Conservation (phyloP, 352 stramenopile species). For the Globisporangium abappressorium region DNA sequence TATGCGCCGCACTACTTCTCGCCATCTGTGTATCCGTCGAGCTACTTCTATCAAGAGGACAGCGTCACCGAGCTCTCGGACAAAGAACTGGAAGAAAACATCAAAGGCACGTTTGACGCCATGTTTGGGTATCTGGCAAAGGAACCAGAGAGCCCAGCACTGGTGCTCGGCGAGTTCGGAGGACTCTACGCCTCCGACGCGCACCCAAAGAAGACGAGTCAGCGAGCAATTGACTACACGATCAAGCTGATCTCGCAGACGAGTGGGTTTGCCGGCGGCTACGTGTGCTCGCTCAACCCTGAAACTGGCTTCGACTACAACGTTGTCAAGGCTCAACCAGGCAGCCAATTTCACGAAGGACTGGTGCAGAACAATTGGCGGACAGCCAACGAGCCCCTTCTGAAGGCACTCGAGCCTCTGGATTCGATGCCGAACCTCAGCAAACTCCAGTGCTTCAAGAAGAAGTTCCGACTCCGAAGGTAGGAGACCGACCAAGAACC, state of each 20-base stretch:
- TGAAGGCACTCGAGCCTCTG: conserved; percentile 44
- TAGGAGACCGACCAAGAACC: neutral
- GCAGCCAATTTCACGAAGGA: conserved; percentile 44
- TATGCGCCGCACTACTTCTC: conserved; percentile 79
- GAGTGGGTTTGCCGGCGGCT: conserved; percentile 47
- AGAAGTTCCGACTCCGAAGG: conserved; percentile 8
- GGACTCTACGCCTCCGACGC: conserved; percentile 55
- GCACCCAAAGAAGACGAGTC: conserved; percentile 55
- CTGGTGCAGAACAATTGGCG: conserved; percentile 58
- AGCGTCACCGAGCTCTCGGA: conserved; percentile 45
- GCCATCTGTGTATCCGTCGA: conserved; percentile 52
- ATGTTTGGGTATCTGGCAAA: conserved; percentile 67
- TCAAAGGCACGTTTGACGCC: conserved; percentile 52
- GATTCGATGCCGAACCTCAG: conserved; percentile 45
- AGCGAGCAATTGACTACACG: conserved; percentile 54
- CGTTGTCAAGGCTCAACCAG: conserved; percentile 27
- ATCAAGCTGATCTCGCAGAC: conserved; percentile 54
- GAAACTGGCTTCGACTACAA: conserved; percentile 72
- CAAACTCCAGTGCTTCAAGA: conserved; percentile 52
- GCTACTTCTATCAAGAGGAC: conserved; percentile 48
- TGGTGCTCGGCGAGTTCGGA: conserved; percentile 68
- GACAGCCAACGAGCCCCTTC: conserved; percentile 41
- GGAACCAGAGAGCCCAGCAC: conserved; percentile 35
- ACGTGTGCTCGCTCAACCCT: conserved; percentile 73
- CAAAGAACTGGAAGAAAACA: conserved; percentile 28